Conservation (phyloP, 768 basidiomycete genomes). For the Zangia roseola region DNA sequence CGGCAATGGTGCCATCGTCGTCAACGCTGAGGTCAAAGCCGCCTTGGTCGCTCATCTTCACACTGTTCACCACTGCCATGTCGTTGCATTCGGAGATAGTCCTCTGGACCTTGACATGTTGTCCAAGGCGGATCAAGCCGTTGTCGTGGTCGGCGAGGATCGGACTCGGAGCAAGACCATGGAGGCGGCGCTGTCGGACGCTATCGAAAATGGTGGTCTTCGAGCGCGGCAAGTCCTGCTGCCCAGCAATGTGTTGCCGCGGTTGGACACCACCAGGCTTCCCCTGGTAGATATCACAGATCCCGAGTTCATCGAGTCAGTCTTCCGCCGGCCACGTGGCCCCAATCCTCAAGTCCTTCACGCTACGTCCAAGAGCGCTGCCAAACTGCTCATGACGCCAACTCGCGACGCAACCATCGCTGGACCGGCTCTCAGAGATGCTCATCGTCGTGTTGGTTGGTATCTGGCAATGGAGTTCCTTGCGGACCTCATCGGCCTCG, state of each 20-base stretch:
- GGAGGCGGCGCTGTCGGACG: slow-evolving; percentile 11
- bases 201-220: slow-evolving; percentile 12
- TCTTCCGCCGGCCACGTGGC: slow-evolving; percentile 11
- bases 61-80: slow-evolving; percentile 10
- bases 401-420: slow-evolving; percentile 15
- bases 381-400: slow-evolving; percentile 14
- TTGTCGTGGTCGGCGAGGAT: slow-evolving; percentile 15
- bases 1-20: slow-evolving; percentile 7
- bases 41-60: slow-evolving; percentile 13
- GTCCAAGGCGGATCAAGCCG: slow-evolving; percentile 14
- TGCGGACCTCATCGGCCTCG: slow-evolving; percentile 15
- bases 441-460: slow-evolving; percentile 17
- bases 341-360: slow-evolving; percentile 13
- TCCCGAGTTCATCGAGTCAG: slow-evolving; percentile 12
- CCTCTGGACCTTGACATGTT: slow-evolving; percentile 14
- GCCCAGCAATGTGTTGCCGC: slow-evolving; percentile 10
- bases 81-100: slow-evolving; percentile 14
- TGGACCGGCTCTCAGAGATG: slow-evolving; percentile 15
- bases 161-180: slow-evolving; percentile 12
- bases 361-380: slow-evolving; percentile 11
- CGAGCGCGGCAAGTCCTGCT: slow-evolving; percentile 14
- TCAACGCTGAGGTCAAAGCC: slow-evolving; percentile 15
- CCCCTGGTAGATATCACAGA: slow-evolving; percentile 15
- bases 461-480: slow-evolving; percentile 17
- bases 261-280: slow-evolving; percentile 15